Conservation (phyloP, 495 filamentous ascomycete species). For the Cudoniella acicularis region DNA sequence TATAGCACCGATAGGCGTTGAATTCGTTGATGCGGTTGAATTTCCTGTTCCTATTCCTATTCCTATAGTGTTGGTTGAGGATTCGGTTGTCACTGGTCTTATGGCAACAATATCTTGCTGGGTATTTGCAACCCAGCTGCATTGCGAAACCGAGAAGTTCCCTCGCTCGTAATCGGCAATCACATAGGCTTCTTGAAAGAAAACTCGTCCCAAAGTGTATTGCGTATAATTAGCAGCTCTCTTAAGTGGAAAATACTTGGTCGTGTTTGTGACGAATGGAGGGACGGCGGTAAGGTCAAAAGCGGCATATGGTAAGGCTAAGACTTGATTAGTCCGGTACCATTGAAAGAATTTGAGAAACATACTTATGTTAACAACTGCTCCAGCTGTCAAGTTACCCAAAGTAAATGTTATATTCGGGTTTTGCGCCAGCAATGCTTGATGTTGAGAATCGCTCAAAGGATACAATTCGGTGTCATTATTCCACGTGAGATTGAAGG, state of each 20-base stretch:
- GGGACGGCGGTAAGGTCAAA: conserved; percentile 43
- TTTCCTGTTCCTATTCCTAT: not conserved
- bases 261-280: not conserved
- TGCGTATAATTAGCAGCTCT: conserved; percentile 47
- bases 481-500: conserved; percentile 49
- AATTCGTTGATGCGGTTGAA: not conserved
- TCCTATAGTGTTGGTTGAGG: not conserved
- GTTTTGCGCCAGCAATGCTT: conserved; percentile 39
- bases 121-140: conserved; percentile 5
- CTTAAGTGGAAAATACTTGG: conserved; percentile 48
- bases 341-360: no score
- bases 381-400: conserved; percentile 33
- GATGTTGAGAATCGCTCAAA: conserved; percentile 42
- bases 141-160: conserved; percentile 16
- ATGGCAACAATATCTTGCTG: conserved; percentile 10
- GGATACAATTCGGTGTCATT: conserved; percentile 44
- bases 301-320: conserved; percentile 51
- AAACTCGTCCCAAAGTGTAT: conserved; percentile 50
- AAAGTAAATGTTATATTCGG: conserved; percentile 50
- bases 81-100: not conserved
- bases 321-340: no score
- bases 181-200: conserved; percentile 44
- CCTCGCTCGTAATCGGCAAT: conserved; percentile 19
- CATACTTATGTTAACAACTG: conserved; percentile 42
- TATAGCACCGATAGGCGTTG: not conserved